Evolutionary conservation across 805 yeast genomes (phyloP), one percentile per base, ranked within the genome.

Genomic region (Pichia paraexigua): DNA sequence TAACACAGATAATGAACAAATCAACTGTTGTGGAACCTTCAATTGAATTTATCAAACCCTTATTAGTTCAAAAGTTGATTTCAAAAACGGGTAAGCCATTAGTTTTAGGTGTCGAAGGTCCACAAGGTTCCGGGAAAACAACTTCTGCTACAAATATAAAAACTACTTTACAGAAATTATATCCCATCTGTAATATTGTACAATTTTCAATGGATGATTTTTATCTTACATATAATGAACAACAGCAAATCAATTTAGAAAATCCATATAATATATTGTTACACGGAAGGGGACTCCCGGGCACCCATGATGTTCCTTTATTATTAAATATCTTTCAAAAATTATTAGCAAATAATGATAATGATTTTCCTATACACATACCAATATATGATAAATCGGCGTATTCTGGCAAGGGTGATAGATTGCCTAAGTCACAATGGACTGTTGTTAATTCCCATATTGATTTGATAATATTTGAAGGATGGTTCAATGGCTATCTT

Each of bases 401-500:
- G 17, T 77, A 70, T 59, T 47, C 61, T 22, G 98, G 98, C 0
- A 76, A 76, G 50, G 99, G 99, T 6, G 98, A 92, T 66, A 71
- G 98, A 48, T 58, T 65, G 8, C 70, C 71, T 0, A 58, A 50
- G 9, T 54, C 58, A 0, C 55, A 69, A 13, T 80, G 83, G 83
- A 57, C 61, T 2, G 56, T 56, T 30, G 24, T 59, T 17, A 41
- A 47, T 3, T 52, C 54, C 2, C 76, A 77, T 2, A 71, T 80
- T 4, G 88, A 86, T 59, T 76, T 90, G 4, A 75, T 92, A 3
- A 65, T 92, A 2, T 73, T 94, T 41, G 99, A 92, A 68, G 99
- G 98, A 5, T 92, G 99, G 99, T 89, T 91, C 69, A 76, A 81
- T 24, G 98, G 98, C 1, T 92, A 81, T 63, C 55, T 63, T 5